Evolutionary conservation across 495 filamentous ascomycete genomes (phyloP).

Genomic region (Daldinia childiae): DNA sequence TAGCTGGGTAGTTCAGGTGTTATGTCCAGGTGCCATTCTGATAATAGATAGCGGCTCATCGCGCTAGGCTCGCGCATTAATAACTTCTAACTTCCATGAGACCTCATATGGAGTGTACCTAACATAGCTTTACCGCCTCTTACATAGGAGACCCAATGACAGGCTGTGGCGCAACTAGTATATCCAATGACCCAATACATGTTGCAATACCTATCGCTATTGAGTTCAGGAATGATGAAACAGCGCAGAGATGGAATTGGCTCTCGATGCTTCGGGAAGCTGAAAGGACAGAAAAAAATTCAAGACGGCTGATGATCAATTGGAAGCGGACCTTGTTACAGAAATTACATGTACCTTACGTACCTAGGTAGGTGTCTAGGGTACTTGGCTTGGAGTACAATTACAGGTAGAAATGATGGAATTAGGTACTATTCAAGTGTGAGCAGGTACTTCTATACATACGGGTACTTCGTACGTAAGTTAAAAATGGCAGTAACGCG

Average conservation of each 20-base stretch:
- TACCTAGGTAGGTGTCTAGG: not conserved
- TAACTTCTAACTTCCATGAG: too few species aligned
- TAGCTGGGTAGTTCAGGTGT: too few species aligned
- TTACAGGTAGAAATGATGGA: not conserved
- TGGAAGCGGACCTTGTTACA: not conserved
- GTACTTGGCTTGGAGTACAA: not conserved
- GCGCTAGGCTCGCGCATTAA: constrained; percentile 15
- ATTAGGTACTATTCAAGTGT: not conserved
- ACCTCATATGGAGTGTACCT: constrained; percentile 9
- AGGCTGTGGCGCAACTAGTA: constrained; percentile 30
- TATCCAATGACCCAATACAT: constrained; percentile 31
- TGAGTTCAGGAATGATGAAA: constrained; percentile 31
- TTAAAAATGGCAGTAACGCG: constrained; percentile 18
- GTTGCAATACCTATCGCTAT: constrained; percentile 41
- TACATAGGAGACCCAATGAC: constrained; percentile 22
- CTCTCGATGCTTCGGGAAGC: not conserved
- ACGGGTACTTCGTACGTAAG: constrained; percentile 31
- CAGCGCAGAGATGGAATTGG: constrained; percentile 28
- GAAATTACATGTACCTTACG: not conserved
- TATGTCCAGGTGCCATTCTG: constrained; percentile 3
- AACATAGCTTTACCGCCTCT: constrained; percentile 38
- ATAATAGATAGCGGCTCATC: constrained; percentile 17
- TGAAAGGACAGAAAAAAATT: not conserved
- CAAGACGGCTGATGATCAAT: constrained; percentile 3
- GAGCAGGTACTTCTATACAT: constrained; percentile 4